Base-by-base conservation (phyloP, 2,329 filamentous ascomycete species). In the Penicillium sp. region DNA sequence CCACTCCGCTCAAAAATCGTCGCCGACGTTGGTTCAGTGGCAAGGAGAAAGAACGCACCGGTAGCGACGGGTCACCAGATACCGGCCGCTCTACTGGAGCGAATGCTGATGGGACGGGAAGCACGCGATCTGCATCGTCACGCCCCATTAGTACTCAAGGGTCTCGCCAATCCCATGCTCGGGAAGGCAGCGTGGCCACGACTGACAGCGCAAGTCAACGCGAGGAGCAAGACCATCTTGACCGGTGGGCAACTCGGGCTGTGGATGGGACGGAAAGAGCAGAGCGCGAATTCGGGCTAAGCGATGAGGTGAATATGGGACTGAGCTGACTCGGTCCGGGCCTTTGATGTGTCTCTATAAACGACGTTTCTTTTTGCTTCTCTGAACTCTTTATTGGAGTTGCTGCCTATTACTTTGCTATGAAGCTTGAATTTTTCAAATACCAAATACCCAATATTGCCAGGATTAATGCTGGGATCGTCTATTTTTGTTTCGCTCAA, bases 241-340 rank as follows among this genome's bases (percentile, higher is more conserved):
- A 82, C 70, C 77, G 73, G 46, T 82, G 81, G 70, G 72, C 78
- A 78, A 83, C 72, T 75, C 85, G 67, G 78, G 86, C 73, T 79
- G 81, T 63, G 70, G 81, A 62, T 75, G 80, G 62, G 78, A 85
- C 83, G 13, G 76, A 79, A 53, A 72, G 80, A 54, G 81, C 73
- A 23, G 75, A 72, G 71, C 77, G 64, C 64, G 87, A 78, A 64
- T 92, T 92, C 87, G 90, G 91, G 0, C 83, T 96, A 50, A 90
- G 90, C 1, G 92, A 96, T 71, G 92, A 96, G 69, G 86, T 89
- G 25, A 83, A 88, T 67, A 95, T 96, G 89, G 89, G 87, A 31
- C 77, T 96, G 64, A 91, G 93, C 73, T 93, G 72, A 79, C 31
- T 46, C 29, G 4, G 21, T 33, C 26, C 21, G 10, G 26, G 6